These are phyloP conservation scores for Colletotrichum kahawae DNA, from an alignment of 2,329 filamentous ascomycete genomes.

Conservation along the genomic window DNA sequence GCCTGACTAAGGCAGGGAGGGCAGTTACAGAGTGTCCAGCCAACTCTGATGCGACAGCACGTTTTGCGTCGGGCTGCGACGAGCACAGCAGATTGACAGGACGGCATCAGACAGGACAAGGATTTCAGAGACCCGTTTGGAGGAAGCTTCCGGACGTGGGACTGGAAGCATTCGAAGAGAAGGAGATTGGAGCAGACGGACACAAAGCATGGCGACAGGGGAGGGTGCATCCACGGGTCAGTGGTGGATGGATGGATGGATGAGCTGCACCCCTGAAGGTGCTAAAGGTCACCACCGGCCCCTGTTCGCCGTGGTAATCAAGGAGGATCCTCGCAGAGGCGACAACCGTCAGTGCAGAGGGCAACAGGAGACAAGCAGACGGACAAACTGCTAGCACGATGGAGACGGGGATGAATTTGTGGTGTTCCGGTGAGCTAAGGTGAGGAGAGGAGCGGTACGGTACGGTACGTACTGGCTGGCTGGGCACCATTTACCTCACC, in stretches of 20 bases:
- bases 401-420: slow-evolving; percentile 1
- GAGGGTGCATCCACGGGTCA: neutral
- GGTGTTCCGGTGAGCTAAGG: slow-evolving; percentile 21
- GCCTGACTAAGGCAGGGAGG: neutral
- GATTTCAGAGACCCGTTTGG: neutral
- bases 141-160: neutral
- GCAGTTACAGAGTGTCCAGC: neutral
- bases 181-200: neutral
- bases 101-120: slow-evolving; percentile 8
- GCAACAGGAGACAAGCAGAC: neutral
- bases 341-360: neutral
- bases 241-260: neutral
- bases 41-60: neutral
- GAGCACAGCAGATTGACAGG: slow-evolving; percentile 10
- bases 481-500: neutral
- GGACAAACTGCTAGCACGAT: neutral
- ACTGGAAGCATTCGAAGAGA: neutral
- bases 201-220: slow-evolving; percentile 8
- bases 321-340: slow-evolving; percentile 5
- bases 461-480: neutral
- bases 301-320: neutral
- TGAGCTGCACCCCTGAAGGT: slow-evolving; percentile 5
- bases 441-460: neutral
- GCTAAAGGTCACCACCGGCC: neutral
- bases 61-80: slow-evolving; percentile 8